Base-by-base conservation (phyloP, 192 early-diverging fungal genomes). In the Geranomyces michiganensis region DNA sequence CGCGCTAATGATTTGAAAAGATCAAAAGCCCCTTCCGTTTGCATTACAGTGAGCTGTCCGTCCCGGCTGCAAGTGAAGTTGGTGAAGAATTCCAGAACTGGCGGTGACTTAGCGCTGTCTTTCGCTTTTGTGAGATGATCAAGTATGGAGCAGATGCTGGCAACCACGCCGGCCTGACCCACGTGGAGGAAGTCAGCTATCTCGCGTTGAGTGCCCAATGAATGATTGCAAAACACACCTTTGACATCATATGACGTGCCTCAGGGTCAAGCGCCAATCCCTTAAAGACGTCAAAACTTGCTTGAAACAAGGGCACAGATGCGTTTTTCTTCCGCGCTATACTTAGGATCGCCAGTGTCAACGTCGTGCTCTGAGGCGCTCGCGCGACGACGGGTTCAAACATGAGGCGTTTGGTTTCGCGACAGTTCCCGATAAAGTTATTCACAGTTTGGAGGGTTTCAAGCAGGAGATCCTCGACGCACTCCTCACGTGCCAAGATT, bases 381-480 rank as follows among this genome's bases (percentile, higher is more conserved):
- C 41, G 27, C 44, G 13, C 21, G 19, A 22, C 59, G 5, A 17
- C 19, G 30, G 22, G 22, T 12, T 67, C 44, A 19, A 66, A 58
- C 56, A 75, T 17, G n/a, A 62, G 36, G 1, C 65, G n/a, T 33
- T 71, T 64, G n/a, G 73, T 58, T 10, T 32, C n/a, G 31, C 58
- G 46, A 58, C 55, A 69, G 31, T 77, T 68, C 22, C 74, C 63
- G 45, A 81, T 24, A 17, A 76, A 29, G 62, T 81, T 81, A 9
- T 68, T 65, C 46, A 81, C n/a, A 63, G 78, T 77, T 1, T 30
- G 36, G 12, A 81, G 59, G 15, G 56, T 63, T 58, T 81, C 79
- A 5, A 70, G 41, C 9, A 72, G 14, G 15, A 75, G 48, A 14
- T 31, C 59, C 0, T 72, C 72, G 33, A 46, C 56, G 26, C 53